Evolutionary conservation across 768 basidiomycete genomes (phyloP).

Genomic region (Chlorophyllum brunneum): DNA sequence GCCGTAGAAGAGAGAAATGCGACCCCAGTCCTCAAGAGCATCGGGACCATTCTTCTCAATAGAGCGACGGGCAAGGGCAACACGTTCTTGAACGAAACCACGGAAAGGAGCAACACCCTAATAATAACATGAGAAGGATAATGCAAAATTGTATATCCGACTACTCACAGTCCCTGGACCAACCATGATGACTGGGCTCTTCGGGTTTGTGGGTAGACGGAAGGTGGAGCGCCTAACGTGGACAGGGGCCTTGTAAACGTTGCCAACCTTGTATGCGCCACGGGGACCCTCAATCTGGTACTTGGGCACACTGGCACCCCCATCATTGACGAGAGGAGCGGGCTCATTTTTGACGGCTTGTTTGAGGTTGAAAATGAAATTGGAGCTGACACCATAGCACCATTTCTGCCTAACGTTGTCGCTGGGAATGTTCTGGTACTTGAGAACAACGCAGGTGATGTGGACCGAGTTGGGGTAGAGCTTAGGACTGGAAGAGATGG

Average conservation of each 20-base stretch:
- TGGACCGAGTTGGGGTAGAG: constrained; percentile 86
- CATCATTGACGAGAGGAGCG: constrained; percentile 35
- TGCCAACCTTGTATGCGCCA: constrained; percentile 70
- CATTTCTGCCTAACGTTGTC: constrained; percentile 53
- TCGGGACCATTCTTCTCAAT: constrained; percentile 94
- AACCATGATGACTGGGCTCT: constrained; percentile 98
- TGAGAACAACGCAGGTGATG: constrained; percentile 92
- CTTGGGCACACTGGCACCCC: constrained; percentile 46
- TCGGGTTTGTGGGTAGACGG: constrained; percentile 94
- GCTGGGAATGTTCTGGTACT: constrained; percentile 71
- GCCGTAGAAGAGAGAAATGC: constrained; percentile 92
- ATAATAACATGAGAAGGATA: constrained; percentile 10
- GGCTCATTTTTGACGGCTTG: constrained; percentile 61
- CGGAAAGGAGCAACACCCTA: constrained; percentile 99
- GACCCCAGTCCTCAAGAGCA: constrained; percentile 93
- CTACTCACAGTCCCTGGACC: constrained; percentile 92
- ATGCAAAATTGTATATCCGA: neutral
- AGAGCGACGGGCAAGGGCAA: constrained; percentile 91
- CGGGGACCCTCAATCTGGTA: constrained; percentile 93
- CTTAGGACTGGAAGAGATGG: constrained; percentile 97
- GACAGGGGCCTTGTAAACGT: constrained; percentile 80
- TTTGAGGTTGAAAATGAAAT: constrained; percentile 93
- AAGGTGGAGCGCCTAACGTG: constrained; percentile 97
- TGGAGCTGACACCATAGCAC: constrained; percentile 90
- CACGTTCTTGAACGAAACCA: constrained; percentile 96